Conservation (phyloP, 2,329 filamentous ascomycete species). For the Dactylellina cionopaga region DNA sequence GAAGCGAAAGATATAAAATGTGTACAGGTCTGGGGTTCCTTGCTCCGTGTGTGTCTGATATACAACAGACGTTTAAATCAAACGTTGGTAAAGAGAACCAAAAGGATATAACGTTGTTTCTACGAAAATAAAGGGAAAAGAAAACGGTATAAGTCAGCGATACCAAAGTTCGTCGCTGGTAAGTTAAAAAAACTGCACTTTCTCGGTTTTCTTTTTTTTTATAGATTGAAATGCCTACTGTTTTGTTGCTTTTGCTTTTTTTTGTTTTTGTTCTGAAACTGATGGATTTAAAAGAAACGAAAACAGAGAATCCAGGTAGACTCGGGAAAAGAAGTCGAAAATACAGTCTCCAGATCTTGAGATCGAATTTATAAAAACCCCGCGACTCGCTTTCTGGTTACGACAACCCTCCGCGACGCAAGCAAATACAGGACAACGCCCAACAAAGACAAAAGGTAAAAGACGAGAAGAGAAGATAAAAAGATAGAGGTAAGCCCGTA, state of each 20-base stretch:
- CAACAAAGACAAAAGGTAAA: constrained; percentile 33
- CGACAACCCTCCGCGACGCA: constrained; percentile 16
- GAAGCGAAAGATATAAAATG: constrained; percentile 14
- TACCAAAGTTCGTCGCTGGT: constrained; percentile 15
- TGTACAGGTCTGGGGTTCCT: constrained; percentile 25
- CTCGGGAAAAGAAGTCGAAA: constrained; percentile 24
- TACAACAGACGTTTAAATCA: constrained; percentile 23
- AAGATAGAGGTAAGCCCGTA: constrained; percentile 30
- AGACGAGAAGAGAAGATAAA: constrained; percentile 36
- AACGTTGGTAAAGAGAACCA: constrained; percentile 21
- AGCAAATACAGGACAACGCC: constrained; percentile 11
- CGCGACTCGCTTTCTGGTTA: constrained; percentile 26
- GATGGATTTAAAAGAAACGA: constrained; percentile 29
- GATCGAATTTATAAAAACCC: constrained; percentile 24
- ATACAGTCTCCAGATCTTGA: constrained; percentile 47
- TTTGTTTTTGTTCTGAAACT: constrained; percentile 34
- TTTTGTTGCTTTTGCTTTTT: constrained; percentile 20
- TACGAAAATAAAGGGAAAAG: constrained; percentile 30
- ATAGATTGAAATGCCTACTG: constrained; percentile 31
- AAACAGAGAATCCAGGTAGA: constrained; percentile 26
- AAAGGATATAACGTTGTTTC: constrained; percentile 34
- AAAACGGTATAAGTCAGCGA: constrained; percentile 21
- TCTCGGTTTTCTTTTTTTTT: constrained; percentile 1
- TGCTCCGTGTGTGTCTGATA: constrained; percentile 7
- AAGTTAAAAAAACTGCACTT: constrained; percentile 26